Evolutionary conservation across 2,329 filamentous ascomycete species (phyloP).

Genomic region (Zasmidium angulare): DNA sequence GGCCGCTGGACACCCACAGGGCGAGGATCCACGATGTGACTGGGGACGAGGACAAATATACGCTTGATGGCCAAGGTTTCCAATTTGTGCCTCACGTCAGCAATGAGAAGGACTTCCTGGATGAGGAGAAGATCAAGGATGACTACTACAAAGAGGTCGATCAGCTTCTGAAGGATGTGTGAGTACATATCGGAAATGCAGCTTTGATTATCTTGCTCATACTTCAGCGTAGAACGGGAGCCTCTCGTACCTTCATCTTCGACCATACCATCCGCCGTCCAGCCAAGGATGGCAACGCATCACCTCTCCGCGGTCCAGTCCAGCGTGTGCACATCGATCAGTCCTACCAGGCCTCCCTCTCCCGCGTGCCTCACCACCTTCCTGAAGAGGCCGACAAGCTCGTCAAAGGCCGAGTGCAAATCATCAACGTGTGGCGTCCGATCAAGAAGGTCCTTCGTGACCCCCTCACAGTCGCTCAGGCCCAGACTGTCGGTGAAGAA

Average conservation of each 20-base stretch:
- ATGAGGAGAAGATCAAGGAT: slow-evolving; percentile 40
- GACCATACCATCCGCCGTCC: slow-evolving; percentile 61
- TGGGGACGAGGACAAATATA: slow-evolving; percentile 41
- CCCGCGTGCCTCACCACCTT: slow-evolving; percentile 48
- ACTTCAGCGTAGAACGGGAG: slow-evolving; percentile 58
- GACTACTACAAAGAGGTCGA: slow-evolving; percentile 41
- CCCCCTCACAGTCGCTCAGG: slow-evolving; percentile 60
- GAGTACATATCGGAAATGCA: slow-evolving; percentile 9
- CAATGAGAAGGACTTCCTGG: slow-evolving; percentile 38
- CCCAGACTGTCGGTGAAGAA: slow-evolving; percentile 54
- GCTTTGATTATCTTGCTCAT: too few relatives aligned
- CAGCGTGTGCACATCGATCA: slow-evolving; percentile 61
- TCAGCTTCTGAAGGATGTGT: slow-evolving; percentile 40
- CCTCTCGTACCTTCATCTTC: slow-evolving; percentile 59
- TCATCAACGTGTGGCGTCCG: slow-evolving; percentile 48
- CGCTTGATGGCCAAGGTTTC: slow-evolving; percentile 34
- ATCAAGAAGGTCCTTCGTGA: slow-evolving; percentile 51
- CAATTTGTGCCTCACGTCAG: slow-evolving; percentile 37
- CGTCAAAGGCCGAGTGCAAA: slow-evolving; percentile 50
- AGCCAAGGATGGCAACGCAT: slow-evolving; percentile 41
- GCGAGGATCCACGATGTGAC: slow-evolving; percentile 45
- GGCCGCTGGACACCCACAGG: slow-evolving; percentile 30
- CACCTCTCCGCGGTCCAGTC: slow-evolving; percentile 45
- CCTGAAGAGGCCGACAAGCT: slow-evolving; percentile 47
- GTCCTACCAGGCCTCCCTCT: slow-evolving; percentile 47